A percentile compares a stretch with the other conserved stretches of the same genome.
phyloP scores from a whole-genome alignment of 2,329 filamentous ascomycete species.

The Pseudogymnoascus sp. region DNA sequence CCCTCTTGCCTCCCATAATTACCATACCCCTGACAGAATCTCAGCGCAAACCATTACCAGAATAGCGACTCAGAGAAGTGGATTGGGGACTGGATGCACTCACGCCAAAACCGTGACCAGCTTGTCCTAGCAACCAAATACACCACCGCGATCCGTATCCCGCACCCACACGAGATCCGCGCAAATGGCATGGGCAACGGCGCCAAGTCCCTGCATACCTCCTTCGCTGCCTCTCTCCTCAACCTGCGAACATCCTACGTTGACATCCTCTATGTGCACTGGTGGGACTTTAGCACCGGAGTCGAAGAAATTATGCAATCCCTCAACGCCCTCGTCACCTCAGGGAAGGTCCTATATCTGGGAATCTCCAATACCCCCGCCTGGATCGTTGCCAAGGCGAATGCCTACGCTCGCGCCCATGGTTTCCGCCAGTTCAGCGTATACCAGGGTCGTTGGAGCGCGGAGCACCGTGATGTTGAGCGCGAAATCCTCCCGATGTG shows the following conservation, averaged over 20 bases:
- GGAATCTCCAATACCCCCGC: conserved; percentile 62
- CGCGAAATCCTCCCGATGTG: conserved; percentile 55
- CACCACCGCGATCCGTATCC: conserved; percentile 48
- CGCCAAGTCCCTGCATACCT: conserved; percentile 50
- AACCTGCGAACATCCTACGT: conserved; percentile 62
- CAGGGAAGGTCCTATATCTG: conserved; percentile 59
- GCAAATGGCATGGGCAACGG: conserved; percentile 51
- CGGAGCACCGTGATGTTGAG: conserved; percentile 54
- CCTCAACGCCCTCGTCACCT: conserved; percentile 49
- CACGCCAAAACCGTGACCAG: conserved; percentile 54
- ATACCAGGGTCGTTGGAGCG: conserved; percentile 59
- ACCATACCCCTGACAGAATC: conserved; percentile 36
- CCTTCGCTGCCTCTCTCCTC: conserved; percentile 46
- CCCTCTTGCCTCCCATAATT: conserved; percentile 23
- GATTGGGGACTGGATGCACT: conserved; percentile 64
- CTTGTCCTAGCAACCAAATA: conserved; percentile 66
- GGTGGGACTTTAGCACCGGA: conserved; percentile 49
- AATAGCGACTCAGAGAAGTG: conserved; percentile 52
- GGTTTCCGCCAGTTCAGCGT: conserved; percentile 62
- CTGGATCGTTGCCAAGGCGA: conserved; percentile 59
- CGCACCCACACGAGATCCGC: conserved; percentile 34
- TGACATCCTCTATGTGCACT: conserved; percentile 42
- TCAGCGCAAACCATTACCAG: conserved; percentile 44
- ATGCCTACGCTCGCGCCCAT: conserved; percentile 60
- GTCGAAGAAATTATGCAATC: conserved; percentile 62